These are phyloP conservation scores for Balakata baccata DNA, from an alignment of 345 rosid genomes.

Conservation along the genomic window DNA sequence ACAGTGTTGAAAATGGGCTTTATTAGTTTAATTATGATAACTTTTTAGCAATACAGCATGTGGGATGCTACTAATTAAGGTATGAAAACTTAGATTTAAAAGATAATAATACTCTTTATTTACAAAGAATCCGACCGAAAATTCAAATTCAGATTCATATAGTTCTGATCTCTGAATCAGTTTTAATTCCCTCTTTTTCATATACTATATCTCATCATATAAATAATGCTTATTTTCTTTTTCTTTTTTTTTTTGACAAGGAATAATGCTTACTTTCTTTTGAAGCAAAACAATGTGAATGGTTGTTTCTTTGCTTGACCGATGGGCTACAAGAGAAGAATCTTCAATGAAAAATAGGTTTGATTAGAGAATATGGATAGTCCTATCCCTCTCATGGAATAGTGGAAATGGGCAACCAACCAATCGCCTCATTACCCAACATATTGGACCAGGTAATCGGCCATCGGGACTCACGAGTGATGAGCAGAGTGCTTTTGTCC, in stretches of 20 bases:
- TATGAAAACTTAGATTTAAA: neutral
- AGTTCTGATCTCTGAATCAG: too few species aligned
- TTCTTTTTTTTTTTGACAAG: conserved; percentile 25
- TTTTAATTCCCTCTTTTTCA: neutral
- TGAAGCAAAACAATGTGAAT: conserved; percentile 19
- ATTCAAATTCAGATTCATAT: too few species aligned
- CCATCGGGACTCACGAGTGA: conserved; percentile 6
- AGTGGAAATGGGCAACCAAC: conserved; percentile 19
- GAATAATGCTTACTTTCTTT: neutral
- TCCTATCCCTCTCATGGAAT: neutral
- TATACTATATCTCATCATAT: neutral
- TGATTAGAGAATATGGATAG: neutral
- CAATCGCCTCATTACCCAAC: conserved; percentile 14
- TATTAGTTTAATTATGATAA: neutral
- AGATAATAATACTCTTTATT: neutral
- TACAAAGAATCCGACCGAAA: too few species aligned
- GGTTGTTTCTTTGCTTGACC: conserved; percentile 25
- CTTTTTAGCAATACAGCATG: neutral
- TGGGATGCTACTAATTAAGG: neutral
- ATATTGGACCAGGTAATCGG: conserved; percentile 22
- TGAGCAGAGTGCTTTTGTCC: conserved; percentile 26
- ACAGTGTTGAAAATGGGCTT: neutral
- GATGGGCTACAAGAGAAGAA: conserved; percentile 23
- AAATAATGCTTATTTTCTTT: neutral
- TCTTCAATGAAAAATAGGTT: neutral